Evolutionary conservation across 805 yeast species (phyloP).

Genomic region (Scheffersomyces lignosus): DNA sequence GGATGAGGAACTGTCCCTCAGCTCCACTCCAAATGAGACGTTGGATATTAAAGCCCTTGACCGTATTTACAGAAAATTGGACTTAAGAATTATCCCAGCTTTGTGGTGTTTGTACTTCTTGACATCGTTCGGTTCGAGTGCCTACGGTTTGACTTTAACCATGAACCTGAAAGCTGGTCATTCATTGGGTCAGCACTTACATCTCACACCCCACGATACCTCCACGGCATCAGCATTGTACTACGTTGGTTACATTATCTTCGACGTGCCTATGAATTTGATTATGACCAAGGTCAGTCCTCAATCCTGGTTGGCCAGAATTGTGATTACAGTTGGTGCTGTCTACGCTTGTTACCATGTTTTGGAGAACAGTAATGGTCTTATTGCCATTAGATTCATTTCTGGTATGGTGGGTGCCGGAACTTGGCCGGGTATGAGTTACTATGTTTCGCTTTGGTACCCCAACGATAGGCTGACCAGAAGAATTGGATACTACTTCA

Average conservation of each 20-base stretch:
- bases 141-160: constrained; percentile 77
- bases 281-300: constrained; percentile 83
- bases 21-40: neutral
- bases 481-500: constrained; percentile 84
- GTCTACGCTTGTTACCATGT: constrained; percentile 76
- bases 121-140: constrained; percentile 74
- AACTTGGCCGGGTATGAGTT: constrained; percentile 88
- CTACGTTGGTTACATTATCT: constrained; percentile 79
- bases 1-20: constrained; percentile 10
- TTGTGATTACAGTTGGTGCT: constrained; percentile 72
- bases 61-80: constrained; percentile 60
- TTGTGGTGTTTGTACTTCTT: constrained; percentile 78
- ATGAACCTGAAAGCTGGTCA: constrained; percentile 68
- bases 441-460: constrained; percentile 81
- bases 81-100: constrained; percentile 74
- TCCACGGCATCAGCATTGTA: constrained; percentile 79
- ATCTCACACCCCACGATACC: constrained; percentile 54
- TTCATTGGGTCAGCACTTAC: constrained; percentile 54
- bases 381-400: constrained; percentile 69
- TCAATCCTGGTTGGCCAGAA: constrained; percentile 81
- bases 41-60: constrained; percentile 40
- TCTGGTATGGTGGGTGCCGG: constrained; percentile 83
- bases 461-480: constrained; percentile 75
- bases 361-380: constrained; percentile 53
- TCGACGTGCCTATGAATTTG: constrained; percentile 87